Evolutionary conservation across 129 eudicot species (phyloP).

Genomic region (Rutidosis leptorrhynchoides): DNA sequence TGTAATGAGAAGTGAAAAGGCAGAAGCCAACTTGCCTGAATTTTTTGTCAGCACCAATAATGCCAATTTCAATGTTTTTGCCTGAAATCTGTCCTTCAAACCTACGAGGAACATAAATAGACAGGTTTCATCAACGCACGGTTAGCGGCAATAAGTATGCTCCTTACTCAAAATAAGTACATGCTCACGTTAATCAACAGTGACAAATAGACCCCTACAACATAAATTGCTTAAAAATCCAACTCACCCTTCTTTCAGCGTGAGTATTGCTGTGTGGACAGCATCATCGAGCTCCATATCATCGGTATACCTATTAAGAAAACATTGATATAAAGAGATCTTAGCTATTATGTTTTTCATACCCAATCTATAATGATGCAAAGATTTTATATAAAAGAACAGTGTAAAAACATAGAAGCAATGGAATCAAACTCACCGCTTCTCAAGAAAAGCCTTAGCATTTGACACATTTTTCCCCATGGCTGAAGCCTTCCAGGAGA

Average conservation of each 20-base stretch:
- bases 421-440: too few species aligned
- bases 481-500: slow-evolving; percentile 99
- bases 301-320: slow-evolving; percentile 94
- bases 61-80: slow-evolving; percentile 90
- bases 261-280: slow-evolving; percentile 92
- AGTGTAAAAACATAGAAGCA: too few species aligned
- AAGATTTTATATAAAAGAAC: too few species aligned
- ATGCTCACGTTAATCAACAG: too few species aligned
- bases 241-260: slow-evolving; percentile 91
- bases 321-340: too few species aligned
- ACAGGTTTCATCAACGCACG: too few species aligned
- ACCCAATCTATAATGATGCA: too few species aligned
- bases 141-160: too few species aligned
- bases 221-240: background rate
- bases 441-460: slow-evolving; percentile 95
- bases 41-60: slow-evolving; percentile 71
- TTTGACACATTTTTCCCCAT: slow-evolving; percentile 99
- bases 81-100: slow-evolving; percentile 97
- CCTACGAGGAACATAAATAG: too few species aligned
- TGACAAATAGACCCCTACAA: slow-evolving; percentile 26
- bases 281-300: slow-evolving; percentile 99
- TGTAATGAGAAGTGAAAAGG: too few species aligned
- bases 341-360: too few species aligned
- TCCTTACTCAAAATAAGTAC: too few species aligned
- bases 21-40: slow-evolving; percentile 76